Evolutionary conservation across 2,329 filamentous ascomycete species (phyloP).

Genomic region (Hypoxylon sp.): DNA sequence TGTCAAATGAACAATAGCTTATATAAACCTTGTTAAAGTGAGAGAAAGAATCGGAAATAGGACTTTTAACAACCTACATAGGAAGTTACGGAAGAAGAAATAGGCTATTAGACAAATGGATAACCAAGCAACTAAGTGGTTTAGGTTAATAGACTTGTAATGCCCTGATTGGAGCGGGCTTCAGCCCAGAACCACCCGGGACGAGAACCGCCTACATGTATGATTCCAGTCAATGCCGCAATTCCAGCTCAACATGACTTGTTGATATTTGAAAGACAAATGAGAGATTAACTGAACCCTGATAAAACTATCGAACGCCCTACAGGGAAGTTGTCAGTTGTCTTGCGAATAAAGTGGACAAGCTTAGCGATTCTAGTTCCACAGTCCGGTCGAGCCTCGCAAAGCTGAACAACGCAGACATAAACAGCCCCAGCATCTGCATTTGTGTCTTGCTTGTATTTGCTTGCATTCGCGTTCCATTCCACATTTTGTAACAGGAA

Average conservation of each 20-base stretch:
- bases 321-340: slow-evolving; percentile 16
- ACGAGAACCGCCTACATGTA: background rate
- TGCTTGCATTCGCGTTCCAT: slow-evolving; percentile 5
- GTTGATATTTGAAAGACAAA: slow-evolving; percentile 8
- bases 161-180: slow-evolving; percentile 33
- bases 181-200: slow-evolving; percentile 27
- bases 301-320: slow-evolving; percentile 11
- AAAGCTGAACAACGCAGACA: slow-evolving; percentile 34
- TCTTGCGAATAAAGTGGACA: slow-evolving; percentile 14
- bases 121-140: slow-evolving; percentile 12
- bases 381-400: slow-evolving; percentile 29
- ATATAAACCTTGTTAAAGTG: slow-evolving; percentile 8
- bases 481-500: slow-evolving; percentile 7
- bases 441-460: slow-evolving; percentile 13
- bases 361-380: slow-evolving; percentile 30
- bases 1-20: slow-evolving; percentile 3
- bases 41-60: slow-evolving; percentile 7
- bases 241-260: slow-evolving; percentile 24
- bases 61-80: background rate
- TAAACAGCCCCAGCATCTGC: slow-evolving; percentile 7
- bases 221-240: slow-evolving; percentile 2
- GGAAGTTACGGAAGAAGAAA: slow-evolving; percentile 12
- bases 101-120: slow-evolving; percentile 25
- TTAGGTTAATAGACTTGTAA: slow-evolving; percentile 41
- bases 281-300: slow-evolving; percentile 12